Evolutionary conservation across 2,329 filamentous ascomycete species (phyloP), one percentile per base, ranked within the genome.

Genomic region (Monosporascus sp.): DNA sequence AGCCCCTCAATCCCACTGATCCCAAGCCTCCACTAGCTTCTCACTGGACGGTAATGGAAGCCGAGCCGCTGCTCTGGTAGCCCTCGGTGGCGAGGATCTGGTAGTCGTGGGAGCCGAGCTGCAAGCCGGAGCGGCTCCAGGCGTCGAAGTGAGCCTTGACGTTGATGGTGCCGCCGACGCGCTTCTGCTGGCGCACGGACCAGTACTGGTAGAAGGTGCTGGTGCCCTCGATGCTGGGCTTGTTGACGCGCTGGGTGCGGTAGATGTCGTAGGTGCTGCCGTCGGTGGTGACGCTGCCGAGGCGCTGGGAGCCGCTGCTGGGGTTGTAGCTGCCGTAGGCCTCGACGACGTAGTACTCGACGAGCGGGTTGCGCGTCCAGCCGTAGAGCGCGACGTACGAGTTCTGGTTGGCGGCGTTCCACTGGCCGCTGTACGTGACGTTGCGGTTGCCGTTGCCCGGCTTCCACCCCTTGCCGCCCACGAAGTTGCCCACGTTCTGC

Each of bases 401-500:
- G 77, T 80, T 62, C 5, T 64, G 62, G 54, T 24, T 62, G 45
- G 57, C 60, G 14, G 63, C 63, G 59, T 63, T 67, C 65, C 65
- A 71, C 47, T 67, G 63, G 18, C 67, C 65, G 61, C 65, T 68
- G 56, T 67, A 66, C 17, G 53, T 62, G 27, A 68, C 58, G 45
- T 60, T 57, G n/a, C 61, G 64, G 14, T 55, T 5, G 60, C 24
- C 43, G 14, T 64, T 48, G 14, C 67, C 67, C 14, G 67, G 67
- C 52, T 73, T 76, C 77, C 77, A 80, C 15, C 77, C 77, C 68
- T 79, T 80, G 57, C 77, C 77, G 31, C 70, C 76, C 27, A 79
- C 76, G 60, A 77, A 77, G 68, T 79, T 76, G 59, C 71, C 73
- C 17, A 70, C 70, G 62, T 75, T 76, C 46, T 65, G 66, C 80